Evolutionary conservation across 2,329 filamentous ascomycete genomes (phyloP), one percentile per base, ranked within the genome.

Genomic region (Calonectria pteridis): DNA sequence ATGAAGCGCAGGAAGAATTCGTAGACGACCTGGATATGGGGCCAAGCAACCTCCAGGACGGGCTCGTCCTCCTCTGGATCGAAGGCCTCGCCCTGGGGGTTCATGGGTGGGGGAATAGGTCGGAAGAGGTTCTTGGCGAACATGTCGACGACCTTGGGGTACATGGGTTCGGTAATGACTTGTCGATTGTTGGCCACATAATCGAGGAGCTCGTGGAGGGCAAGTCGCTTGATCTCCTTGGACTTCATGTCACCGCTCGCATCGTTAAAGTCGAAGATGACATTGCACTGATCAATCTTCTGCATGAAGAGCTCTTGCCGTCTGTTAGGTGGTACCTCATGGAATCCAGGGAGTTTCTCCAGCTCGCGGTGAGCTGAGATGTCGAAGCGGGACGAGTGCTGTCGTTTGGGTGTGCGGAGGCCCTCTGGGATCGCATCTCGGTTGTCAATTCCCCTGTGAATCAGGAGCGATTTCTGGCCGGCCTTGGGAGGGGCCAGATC

Each of bases 241-340:
- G 96, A 98, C 86, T 99, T 99, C 96, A 99, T 98, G 84, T 99
- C 97, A 78, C 94, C 96, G 77, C 95, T 98, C 63, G 96, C 95
- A 85, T 99, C 97, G 84, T 98, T 99, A 88, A 99, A 99, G 87
- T 99, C 97, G 83, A 99, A 99, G 81, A 99, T 99, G 88, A 99
- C 97, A 84, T 99, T 99, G 89, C 97, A 99, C 85, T 99, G 97
- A 82, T 98, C 97, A 80, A 99, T 97, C 89, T 99, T 99, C 84
- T 98, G 96, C 96, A 99, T 98, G 86, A 99, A 99, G 23, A 99
- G 91, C 80, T 98, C 96, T 86, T 98, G 96, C 75, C 97, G 92
- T 76, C 96, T 93, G 83, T 98, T 98, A 20, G 97, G 97, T 14
- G 96, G 94, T 31, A 98, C 97, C 85, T 99, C 97, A 82, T 99